Evolutionary conservation across 1,284 basidiomycete species (phyloP).

Genomic region (Apiotrichum gracile): DNA sequence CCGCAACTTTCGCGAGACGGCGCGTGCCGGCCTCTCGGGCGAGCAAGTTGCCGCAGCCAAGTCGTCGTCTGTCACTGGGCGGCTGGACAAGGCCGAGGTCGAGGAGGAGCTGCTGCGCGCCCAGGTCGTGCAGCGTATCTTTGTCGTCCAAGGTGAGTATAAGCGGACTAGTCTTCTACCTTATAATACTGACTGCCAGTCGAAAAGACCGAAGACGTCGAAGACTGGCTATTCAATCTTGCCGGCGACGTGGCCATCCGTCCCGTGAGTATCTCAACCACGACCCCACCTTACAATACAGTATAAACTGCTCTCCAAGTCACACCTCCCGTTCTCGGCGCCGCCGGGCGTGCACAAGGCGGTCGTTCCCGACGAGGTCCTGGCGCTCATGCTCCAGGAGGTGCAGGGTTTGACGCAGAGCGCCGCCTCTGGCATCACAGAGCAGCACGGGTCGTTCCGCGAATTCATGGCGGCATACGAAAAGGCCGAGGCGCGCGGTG

Average conservation of each 20-base stretch:
- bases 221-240: conserved; percentile 45
- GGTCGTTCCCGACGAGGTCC: conserved; percentile 20
- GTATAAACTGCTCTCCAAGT: conserved; percentile 43
- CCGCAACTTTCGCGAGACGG: conserved; percentile 31
- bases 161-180: not conserved
- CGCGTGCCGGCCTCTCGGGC: conserved; percentile 24
- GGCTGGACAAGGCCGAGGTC: conserved; percentile 32
- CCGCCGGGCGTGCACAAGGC: conserved; percentile 26
- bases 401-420: conserved; percentile 42
- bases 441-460: conserved; percentile 30
- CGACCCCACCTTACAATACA: conserved; percentile 5
- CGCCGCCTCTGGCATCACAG: conserved; percentile 34
- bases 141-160: conserved; percentile 38
- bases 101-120: conserved; percentile 40
- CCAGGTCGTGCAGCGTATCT: conserved; percentile 35
- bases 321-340: conserved; percentile 43
- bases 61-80: not conserved
- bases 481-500: conserved; percentile 23
- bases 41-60: not conserved
- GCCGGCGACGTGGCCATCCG: conserved; percentile 43
- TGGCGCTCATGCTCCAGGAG: conserved; percentile 45
- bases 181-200: conserved; percentile 21
- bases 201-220: conserved; percentile 43
- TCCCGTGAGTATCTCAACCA: conserved; percentile 29
- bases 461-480: conserved; percentile 42